These are phyloP conservation scores for Cordyceps pruinosa DNA, from an alignment of 2,329 filamentous ascomycete species.

Conservation along the genomic window DNA sequence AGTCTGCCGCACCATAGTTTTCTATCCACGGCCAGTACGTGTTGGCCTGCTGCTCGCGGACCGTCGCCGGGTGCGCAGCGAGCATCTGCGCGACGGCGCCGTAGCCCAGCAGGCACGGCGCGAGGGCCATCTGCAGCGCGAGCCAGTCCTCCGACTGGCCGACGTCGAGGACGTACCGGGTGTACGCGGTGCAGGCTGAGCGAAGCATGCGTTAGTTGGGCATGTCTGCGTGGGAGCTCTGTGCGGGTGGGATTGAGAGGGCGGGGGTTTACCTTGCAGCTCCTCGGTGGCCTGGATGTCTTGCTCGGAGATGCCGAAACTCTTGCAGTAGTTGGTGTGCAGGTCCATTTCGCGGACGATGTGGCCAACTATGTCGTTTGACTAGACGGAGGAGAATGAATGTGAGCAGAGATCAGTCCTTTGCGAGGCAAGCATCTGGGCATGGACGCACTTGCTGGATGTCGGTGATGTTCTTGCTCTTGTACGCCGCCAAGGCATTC, in stretches of 20 bases:
- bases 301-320: constrained; percentile 67
- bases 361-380: constrained; percentile 59
- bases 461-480: constrained; percentile 65
- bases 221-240: too few species aligned
- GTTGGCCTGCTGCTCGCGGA: constrained; percentile 51
- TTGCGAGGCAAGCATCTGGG: background rate
- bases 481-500: constrained; percentile 80
- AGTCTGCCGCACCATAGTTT: constrained; percentile 79
- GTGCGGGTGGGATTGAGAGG: background rate
- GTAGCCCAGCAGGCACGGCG: constrained; percentile 88
- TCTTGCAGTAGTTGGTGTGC: constrained; percentile 74
- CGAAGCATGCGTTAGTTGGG: constrained; percentile 5
- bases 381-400: constrained; percentile 18
- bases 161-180: constrained; percentile 79
- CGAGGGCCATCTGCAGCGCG: constrained; percentile 74
- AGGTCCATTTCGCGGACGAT: constrained; percentile 74
- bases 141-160: constrained; percentile 85
- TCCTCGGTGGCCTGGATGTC: constrained; percentile 71
- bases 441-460: constrained; percentile 56
- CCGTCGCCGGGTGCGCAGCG: constrained; percentile 53
- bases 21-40: constrained; percentile 87
- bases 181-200: constrained; percentile 72
- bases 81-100: constrained; percentile 69
- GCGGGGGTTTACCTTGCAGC: constrained; percentile 52
- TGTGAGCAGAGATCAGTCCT: constrained; percentile 1